Base-by-base conservation (phyloP, 768 basidiomycete genomes). In the Tylopilus subfusipes region DNA sequence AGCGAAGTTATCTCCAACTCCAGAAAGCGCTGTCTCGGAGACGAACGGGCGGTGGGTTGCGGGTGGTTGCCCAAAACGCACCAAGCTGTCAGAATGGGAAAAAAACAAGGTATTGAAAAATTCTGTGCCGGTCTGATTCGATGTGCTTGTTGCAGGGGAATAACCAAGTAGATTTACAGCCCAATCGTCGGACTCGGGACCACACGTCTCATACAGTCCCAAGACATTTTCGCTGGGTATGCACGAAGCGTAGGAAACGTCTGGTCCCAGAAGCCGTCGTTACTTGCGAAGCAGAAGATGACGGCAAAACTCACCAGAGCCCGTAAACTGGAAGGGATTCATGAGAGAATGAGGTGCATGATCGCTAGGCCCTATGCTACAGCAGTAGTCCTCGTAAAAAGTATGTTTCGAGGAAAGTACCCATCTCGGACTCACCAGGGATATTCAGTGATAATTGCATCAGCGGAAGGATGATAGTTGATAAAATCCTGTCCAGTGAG, bases 221-320 rank as follows among this genome's bases (percentile, higher is more conserved):
- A 53, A 39, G 5, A 56, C 19, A 33, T 62, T 61, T 11, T 43
- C 50, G 2, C 21, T 12, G 30, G 19, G 13, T 9, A 29, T 18
- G 10, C 27, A 38, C 34, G 52, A 9, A 29, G 22, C 0, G 30
- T 11, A 19, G 21, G 21, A 1, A 42, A 8, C 3, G 24, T 48
- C 63, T 65, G 46, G 30, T 2, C 24, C 31, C 12, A 27, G n/a
- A 25, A 34, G 5, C 5, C 18, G 18, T 64, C 13, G 52, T 9
- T 18, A 9, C 22, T 24, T 7, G 40, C 49, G 2, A 19, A 21
- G 5, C 10, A 14, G 13, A 39, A 21, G 18, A 10, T 21, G 18
- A 25, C 10, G 24, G 4, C 16, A 25, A 10, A 47, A 16, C 21
- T 46, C 30, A 61, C 62, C 43, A 36, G n/a, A 29, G 3, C 11